phyloP scores from a whole-genome alignment of 75 land plant species.

The Larix kaempferi region DNA sequence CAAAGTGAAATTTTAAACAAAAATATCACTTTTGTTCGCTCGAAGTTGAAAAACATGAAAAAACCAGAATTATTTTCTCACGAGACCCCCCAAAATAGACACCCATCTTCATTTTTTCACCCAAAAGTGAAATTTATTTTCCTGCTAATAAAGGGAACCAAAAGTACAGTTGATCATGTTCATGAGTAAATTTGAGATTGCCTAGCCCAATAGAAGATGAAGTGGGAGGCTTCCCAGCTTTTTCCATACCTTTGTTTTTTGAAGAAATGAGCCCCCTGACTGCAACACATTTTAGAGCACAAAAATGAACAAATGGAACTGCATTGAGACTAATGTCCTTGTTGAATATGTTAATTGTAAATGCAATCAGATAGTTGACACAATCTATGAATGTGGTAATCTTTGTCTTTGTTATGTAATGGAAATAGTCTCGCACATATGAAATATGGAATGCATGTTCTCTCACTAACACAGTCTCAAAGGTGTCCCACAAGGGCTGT shows the following conservation, averaged over 20 bases:
- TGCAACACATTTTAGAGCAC: constrained; percentile 83
- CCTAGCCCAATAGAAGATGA: constrained; percentile 19
- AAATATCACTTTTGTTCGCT: no score
- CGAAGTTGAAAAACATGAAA: no score
- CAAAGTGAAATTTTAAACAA: no score
- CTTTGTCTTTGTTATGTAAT: constrained; percentile 85
- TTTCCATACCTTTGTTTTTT: constrained; percentile 22
- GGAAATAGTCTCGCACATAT: constrained; percentile 83
- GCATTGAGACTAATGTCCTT: constrained; percentile 85
- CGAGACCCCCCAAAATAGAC: no score
- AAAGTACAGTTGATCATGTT: constrained; percentile 54
- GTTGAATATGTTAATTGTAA: constrained; percentile 67
- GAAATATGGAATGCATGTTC: no score
- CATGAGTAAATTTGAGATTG: constrained; percentile 23
- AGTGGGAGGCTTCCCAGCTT: constrained; percentile 14
- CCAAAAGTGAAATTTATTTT: constrained; percentile 7
- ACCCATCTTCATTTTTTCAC: no score
- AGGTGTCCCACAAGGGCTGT: no score
- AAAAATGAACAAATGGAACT: constrained; percentile 78
- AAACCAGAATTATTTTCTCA: no score
- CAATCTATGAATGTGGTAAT: constrained; percentile 76
- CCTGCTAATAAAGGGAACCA: constrained; percentile 80
- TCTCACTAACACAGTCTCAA: constrained; percentile 90
- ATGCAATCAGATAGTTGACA: constrained; percentile 70
- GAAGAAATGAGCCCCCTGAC: constrained; percentile 56